Evolutionary conservation across 208 protist species (phyloP).

Genomic region (Acanthamoeba lugdunensis): DNA sequence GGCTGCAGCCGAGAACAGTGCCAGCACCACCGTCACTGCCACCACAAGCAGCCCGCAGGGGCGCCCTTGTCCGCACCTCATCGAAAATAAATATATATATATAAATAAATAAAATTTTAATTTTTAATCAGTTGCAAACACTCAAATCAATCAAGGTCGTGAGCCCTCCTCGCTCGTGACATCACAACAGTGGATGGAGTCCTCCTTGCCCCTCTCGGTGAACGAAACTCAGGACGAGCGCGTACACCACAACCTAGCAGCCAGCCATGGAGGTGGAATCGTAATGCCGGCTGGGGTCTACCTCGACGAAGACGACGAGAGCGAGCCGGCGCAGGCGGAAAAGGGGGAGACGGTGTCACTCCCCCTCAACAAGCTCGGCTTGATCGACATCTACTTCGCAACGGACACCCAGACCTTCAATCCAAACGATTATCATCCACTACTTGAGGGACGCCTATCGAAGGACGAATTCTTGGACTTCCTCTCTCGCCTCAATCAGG

Average conservation of each 20-base stretch:
- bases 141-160: too few species aligned
- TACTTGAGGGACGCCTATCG: not conserved
- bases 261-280: not conserved
- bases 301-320: not conserved
- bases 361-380: not conserved
- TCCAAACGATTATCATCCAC: not conserved
- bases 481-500: not conserved
- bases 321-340: not conserved
- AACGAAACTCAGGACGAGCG: not conserved
- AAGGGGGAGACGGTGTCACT: conserved; percentile 14
- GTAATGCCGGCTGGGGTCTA: not conserved
- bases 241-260: not conserved
- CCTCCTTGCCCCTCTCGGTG: not conserved
- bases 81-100: too few species aligned
- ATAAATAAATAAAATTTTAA: too few species aligned
- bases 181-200: not conserved
- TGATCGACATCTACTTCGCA: conserved; percentile 23
- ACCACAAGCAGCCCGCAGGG: not conserved
- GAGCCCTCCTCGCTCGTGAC: too few species aligned
- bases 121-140: too few species aligned
- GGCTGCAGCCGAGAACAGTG: not conserved
- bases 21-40: not conserved
- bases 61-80: too few species aligned
- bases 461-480: conserved; percentile 4
- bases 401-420: not conserved